Percentiles rank a stretch among this genome's conserved stretches.
Conservation (phyloP, 2,329 filamentous ascomycete genomes). For the Meredithiella fracta region DNA sequence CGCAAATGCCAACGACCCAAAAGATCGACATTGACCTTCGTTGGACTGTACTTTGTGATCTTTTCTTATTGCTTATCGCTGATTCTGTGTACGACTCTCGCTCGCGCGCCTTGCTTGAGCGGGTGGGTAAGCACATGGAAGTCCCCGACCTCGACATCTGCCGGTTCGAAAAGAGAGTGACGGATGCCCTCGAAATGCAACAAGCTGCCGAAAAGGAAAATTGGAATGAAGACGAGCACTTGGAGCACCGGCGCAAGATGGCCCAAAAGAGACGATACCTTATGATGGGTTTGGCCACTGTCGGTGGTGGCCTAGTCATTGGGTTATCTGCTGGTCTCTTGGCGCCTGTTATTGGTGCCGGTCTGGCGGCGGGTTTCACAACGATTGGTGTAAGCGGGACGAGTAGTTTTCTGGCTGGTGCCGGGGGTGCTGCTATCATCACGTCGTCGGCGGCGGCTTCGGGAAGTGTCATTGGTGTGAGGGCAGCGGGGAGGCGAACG, state of each 20-base stretch:
- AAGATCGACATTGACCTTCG: constrained; percentile 91
- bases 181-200: constrained; percentile 94
- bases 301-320: constrained; percentile 87
- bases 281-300: constrained; percentile 92
- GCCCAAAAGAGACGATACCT: constrained; percentile 72
- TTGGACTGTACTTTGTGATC: constrained; percentile 91
- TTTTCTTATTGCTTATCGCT: constrained; percentile 92
- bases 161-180: constrained; percentile 91
- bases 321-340: constrained; percentile 82
- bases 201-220: constrained; percentile 87
- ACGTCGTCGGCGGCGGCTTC: constrained; percentile 77
- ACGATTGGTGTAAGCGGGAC: constrained; percentile 89
- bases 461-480: constrained; percentile 70
- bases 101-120: constrained; percentile 68
- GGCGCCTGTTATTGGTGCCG: constrained; percentile 84
- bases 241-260: constrained; percentile 67
- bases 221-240: constrained; percentile 93
- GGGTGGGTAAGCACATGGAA: constrained; percentile 62
- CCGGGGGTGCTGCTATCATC: constrained; percentile 84
- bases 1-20: constrained; percentile 61
- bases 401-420: constrained; percentile 72
- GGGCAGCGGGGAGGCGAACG: constrained; percentile 72
- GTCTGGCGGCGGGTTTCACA: constrained; percentile 83
- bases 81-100: constrained; percentile 85
- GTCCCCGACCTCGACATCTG: constrained; percentile 88